These are phyloP conservation scores for Lanmaoa rubissima DNA, from an alignment of 768 basidiomycete genomes.

Conservation along the genomic window DNA sequence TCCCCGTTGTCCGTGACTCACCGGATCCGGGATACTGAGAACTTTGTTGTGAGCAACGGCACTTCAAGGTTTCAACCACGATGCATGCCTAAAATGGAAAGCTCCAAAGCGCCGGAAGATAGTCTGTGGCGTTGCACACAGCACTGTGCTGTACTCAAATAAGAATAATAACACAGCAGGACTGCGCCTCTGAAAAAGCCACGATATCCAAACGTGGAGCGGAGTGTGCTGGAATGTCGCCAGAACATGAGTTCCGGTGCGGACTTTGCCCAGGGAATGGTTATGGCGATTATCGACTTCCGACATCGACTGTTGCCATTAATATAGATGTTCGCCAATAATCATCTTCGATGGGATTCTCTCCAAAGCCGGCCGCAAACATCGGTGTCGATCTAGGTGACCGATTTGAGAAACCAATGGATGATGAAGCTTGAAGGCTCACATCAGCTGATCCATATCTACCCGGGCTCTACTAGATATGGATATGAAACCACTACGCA, in stretches of 20 bases:
- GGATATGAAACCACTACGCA: not conserved
- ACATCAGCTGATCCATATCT: not conserved
- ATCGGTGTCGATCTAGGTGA: conserved; percentile 7
- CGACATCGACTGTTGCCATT: not conserved
- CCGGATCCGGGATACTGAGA: not conserved
- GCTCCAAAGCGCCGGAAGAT: not conserved
- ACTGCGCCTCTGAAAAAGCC: conserved; percentile 7
- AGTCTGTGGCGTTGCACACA: conserved; percentile 9
- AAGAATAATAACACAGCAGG: conserved; percentile 9
- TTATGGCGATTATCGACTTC: conserved; percentile 11
- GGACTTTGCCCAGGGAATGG: not conserved
- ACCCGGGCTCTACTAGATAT: not conserved
- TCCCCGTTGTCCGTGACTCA: not conserved
- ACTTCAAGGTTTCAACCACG: not conserved
- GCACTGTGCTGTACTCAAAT: conserved; percentile 8
- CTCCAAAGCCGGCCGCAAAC: not conserved
- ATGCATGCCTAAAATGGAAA: conserved; percentile 14
- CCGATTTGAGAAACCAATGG: conserved; percentile 1
- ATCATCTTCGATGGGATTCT: not conserved
- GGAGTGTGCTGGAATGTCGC: conserved; percentile 6
- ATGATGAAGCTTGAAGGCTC: not conserved
- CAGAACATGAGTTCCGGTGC: conserved; percentile 7
- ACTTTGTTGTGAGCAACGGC: no score
- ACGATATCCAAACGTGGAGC: not conserved
- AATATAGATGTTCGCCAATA: not conserved